Base-by-base conservation (phyloP, 495 filamentous ascomycete species). In the Elaphomyces granulatus region DNA sequence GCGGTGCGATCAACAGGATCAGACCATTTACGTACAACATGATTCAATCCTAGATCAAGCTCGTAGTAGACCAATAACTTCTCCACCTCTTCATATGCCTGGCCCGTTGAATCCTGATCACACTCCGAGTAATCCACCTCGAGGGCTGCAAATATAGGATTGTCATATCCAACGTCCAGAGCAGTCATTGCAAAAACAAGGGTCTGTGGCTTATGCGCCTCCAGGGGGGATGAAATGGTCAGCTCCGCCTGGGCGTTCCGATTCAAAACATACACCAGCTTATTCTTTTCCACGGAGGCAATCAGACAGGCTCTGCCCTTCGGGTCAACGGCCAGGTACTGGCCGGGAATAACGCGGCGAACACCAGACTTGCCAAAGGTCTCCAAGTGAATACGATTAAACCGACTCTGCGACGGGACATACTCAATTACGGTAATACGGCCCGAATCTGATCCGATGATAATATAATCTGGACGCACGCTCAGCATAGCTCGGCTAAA, bases 301-400 rank as follows among this genome's bases (percentile, higher is more conserved):
- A 95, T 85, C 48, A 99, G 68, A 57, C 87, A 94, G 26, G 92
- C 92, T 59, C 92, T 73, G 30, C 92, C 92, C 56, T 92, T 92
- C 7, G 92, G 92, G 56, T 99, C 92, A 7, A 81, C 80, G 2
- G 87, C 90, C 15, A 99, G 70, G 53, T 90, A 96, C 54, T 99
- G 85, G 10, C 92, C 92, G 2, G 92, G 92, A 45, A 99, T 73
- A 12, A 95, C 88, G 39, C 92, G 75, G 23, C 92, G 79, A 15
- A 94, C 74, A n/a, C 90, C 92, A 9, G 87, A 94, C 58, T 96
- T 96, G 36, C 92, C 92, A 53, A 93, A 99, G 2, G 92, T 99
- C 62, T 99, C 92, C 23, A 92, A 72, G 52, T 95, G 87, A 43
- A 96, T 74, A 14, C 84, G 75, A 49, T 79, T 81, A 59, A 96